Evolutionary conservation across 2,329 filamentous ascomycete species (phyloP), one percentile per base, ranked within the genome.

Genomic region (Trichoderma sp.): DNA sequence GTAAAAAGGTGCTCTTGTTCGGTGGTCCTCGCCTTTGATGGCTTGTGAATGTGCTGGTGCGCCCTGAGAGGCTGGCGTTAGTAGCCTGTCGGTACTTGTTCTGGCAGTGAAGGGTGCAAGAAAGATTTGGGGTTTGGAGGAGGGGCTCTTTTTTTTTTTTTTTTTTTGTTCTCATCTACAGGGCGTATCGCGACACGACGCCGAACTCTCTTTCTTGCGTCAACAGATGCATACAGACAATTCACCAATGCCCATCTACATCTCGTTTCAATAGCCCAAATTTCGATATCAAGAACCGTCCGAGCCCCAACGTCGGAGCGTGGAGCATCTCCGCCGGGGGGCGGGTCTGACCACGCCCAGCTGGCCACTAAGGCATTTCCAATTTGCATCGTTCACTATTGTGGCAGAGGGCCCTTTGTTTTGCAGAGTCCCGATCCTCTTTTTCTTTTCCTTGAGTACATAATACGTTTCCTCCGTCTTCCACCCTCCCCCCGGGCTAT

Each of bases 301-400:
- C 56, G 14, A 37, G 32, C 26, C 34, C 14, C 56, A 26, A 34
- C 21, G 56, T 37, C 32, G 59, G 55, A 49, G n/a, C 66, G 52
- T 59, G 59, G 60, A 63, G 59, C 68, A 34, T 55, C 60, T 61
- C 67, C 68, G 52, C 60, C 32, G 32, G 60, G 5, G 60, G 37
- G 68, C 59, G 68, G 68, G 60, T 69, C 68, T 56, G 13, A 51
- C 59, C 14, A 54, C 68, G 43, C 54, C 39, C 43, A 32, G 58
- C 60, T 52, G 68, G 61, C 71, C 71, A 72, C 54, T 72, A 66
- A 72, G 65, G 43, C 18, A 54, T 68, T 69, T 59, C 65, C 67
- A 70, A 72, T 71, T 72, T 73, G 63, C 65, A 66, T 66, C 59
- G 65, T 68, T 69, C 26, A 56, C 61, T 30, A 30, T 24, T 68